Conservation (phyloP, 306 rosid genomes). For the Cicer yamashitae region DNA sequence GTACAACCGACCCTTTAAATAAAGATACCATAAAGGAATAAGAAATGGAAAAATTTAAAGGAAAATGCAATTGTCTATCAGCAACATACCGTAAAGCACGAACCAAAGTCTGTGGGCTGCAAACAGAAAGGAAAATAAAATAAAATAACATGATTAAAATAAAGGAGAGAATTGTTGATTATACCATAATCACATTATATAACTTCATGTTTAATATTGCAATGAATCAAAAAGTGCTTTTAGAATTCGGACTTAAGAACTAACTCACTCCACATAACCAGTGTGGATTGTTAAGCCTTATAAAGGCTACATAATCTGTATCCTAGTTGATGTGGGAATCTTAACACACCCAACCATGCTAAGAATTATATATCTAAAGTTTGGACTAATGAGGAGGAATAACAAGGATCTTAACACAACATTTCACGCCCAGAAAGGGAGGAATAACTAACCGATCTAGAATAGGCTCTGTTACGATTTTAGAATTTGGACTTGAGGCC, state of each 20-base stretch:
- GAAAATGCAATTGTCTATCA: conserved; percentile 38
- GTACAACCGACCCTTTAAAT: conserved; percentile 30
- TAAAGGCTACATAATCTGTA: background rate
- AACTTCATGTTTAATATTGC: conserved; percentile 26
- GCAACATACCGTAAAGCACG: conserved; percentile 84
- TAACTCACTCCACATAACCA: conserved; percentile 3
- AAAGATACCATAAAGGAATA: conserved; percentile 30
- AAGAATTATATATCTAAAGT: background rate
- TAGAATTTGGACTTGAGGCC: background rate
- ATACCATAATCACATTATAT: conserved; percentile 35
- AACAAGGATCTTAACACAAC: conserved; percentile 5
- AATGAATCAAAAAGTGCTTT: conserved; percentile 36
- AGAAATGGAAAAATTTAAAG: conserved; percentile 5
- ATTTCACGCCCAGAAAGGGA: background rate
- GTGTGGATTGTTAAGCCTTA: conserved; percentile 8
- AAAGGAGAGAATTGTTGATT: conserved; percentile 37
- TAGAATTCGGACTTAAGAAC: conserved; percentile 5
- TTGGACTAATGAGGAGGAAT: background rate
- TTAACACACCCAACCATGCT: background rate
- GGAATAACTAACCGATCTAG: background rate
- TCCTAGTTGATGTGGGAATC: background rate
- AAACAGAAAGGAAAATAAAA: conserved; percentile 32
- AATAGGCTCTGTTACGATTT: background rate
- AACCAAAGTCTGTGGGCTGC: conserved; percentile 96
- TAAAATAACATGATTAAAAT: conserved; percentile 17